Base-by-base conservation (phyloP, 2,329 filamentous ascomycete genomes). In the Plectosphaerella plurivora region DNA sequence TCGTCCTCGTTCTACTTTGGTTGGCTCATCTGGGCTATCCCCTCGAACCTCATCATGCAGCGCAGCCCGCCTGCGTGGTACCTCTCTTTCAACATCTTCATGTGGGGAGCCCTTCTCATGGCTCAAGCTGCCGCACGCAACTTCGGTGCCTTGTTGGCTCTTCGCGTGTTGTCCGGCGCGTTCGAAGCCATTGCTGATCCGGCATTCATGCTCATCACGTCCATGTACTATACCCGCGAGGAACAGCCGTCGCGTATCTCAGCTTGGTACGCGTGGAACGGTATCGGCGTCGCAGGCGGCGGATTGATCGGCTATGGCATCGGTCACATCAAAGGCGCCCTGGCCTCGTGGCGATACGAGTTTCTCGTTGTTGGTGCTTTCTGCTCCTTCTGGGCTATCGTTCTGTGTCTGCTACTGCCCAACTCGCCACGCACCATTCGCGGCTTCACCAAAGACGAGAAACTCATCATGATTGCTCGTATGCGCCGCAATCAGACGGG, bases 321-420 rank as follows among this genome's bases (percentile, higher is more conserved):
- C 46, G 83, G 83, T 1, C 73, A 83, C 56, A 82, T 83, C 57
- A 70, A 73, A 39, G 81, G 79, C 14, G 68, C 73, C 1, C 70
- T 87, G 18, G 72, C 77, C 0, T 79, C 77, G 0, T 88, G 84
- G 84, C 82, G 81, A 60, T 88, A 84, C 57, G 83, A 88, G 51
- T 88, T 85, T 14, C 75, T 83, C 55, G 60, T 83, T n/a, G 73
- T 85, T 52, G 76, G 72, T n/a, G 68, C 76, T 3, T 70, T 76
- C 48, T 71, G 74, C 49, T 72, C 80, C 24, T 64, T 75, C 47
- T 74, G 71, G 0, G 68, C 69, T 3, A 58, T 68, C 6, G 71
- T 76, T 55, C 78, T 86, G 61, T 72, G 77, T 39, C 63, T 82
- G n/a, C 67, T 82, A 41, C 72, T 86, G 3, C 82, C 82, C 2